Percentiles rank a stretch among this genome's conserved stretches.
Evolutionary conservation across 2,329 filamentous ascomycete genomes (phyloP).

Genomic region (Fusarium piperis): DNA sequence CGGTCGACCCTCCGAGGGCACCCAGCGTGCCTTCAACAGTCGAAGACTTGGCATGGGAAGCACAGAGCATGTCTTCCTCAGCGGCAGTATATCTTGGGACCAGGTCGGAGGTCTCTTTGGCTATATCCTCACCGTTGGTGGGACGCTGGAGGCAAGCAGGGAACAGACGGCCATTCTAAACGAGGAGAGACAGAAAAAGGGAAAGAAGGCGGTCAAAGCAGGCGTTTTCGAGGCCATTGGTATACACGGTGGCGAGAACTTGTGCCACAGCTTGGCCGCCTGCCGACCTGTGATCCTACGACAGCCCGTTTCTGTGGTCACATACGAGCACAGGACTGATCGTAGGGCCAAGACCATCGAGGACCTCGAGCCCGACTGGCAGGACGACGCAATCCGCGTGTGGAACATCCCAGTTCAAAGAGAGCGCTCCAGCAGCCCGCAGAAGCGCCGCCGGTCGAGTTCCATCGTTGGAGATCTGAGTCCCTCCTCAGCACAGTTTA

Average conservation of each 20-base stretch:
- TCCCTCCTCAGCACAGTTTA: constrained; percentile 10
- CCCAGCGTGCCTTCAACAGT: constrained; percentile 79
- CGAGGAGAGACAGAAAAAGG: constrained; percentile 52
- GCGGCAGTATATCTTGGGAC: constrained; percentile 79
- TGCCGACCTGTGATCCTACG: constrained; percentile 87
- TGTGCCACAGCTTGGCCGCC: constrained; percentile 83
- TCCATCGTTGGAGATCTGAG: constrained; percentile 18
- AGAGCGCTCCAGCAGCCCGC: constrained; percentile 47
- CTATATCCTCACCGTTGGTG: constrained; percentile 84
- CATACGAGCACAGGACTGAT: constrained; percentile 71
- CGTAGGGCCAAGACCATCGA: constrained; percentile 44
- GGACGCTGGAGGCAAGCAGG: constrained; percentile 63
- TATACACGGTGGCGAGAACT: constrained; percentile 84
- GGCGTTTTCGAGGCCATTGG: constrained; percentile 55
- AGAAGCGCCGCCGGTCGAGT: constrained; percentile 46
- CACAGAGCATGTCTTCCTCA: constrained; percentile 82
- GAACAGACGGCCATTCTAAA: constrained; percentile 54
- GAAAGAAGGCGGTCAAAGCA: constrained; percentile 42
- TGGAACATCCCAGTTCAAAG: constrained; percentile 76
- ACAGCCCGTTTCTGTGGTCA: constrained; percentile 78
- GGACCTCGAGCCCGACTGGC: constrained; percentile 69
- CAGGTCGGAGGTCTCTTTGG: constrained; percentile 85
- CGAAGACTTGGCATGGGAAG: constrained; percentile 72
- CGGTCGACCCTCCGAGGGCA: constrained; percentile 84
- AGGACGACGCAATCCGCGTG: constrained; percentile 80